A percentile compares a stretch with the other conserved stretches of the same genome.
phyloP scores from a whole-genome alignment of 768 basidiomycete genomes.

The Boletus patriciae region DNA sequence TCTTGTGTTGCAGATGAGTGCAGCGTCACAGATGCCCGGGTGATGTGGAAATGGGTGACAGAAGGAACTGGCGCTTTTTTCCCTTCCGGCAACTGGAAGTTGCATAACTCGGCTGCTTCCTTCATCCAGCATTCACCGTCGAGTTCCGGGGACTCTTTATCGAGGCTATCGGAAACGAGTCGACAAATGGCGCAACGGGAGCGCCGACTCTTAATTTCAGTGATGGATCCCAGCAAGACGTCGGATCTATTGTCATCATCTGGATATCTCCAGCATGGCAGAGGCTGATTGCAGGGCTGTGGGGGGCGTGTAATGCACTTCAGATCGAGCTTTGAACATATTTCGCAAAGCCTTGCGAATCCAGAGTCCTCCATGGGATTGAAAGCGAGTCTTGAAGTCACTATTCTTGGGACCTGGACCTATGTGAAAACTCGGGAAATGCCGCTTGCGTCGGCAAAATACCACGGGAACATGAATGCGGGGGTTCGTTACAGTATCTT shows the following conservation, averaged over 20 bases:
- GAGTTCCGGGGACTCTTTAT: slow-evolving; percentile 9
- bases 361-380: background rate
- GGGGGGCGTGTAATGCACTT: background rate
- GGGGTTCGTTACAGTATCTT: too few species aligned
- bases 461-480: too few species aligned
- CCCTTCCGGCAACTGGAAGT: slow-evolving; percentile 1
- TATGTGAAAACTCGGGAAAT: too few species aligned
- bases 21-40: background rate
- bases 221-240: slow-evolving; percentile 8
- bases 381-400: too few species aligned
- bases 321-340: slow-evolving; percentile 6
- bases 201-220: slow-evolving; percentile 12
- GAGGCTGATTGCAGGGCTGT: background rate
- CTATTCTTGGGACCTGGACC: too few species aligned
- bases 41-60: slow-evolving; percentile 16
- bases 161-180: slow-evolving; percentile 9
- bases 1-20: too few species aligned
- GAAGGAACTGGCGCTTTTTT: background rate
- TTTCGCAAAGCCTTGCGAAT: background rate
- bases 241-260: background rate
- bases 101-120: slow-evolving; percentile 5
- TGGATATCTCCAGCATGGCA: too few species aligned
- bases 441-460: too few species aligned
- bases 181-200: slow-evolving; percentile 9
- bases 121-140: slow-evolving; percentile 1